phyloP scores from a whole-genome alignment of 345 rosid species.

The Gossypium herbaceum region DNA sequence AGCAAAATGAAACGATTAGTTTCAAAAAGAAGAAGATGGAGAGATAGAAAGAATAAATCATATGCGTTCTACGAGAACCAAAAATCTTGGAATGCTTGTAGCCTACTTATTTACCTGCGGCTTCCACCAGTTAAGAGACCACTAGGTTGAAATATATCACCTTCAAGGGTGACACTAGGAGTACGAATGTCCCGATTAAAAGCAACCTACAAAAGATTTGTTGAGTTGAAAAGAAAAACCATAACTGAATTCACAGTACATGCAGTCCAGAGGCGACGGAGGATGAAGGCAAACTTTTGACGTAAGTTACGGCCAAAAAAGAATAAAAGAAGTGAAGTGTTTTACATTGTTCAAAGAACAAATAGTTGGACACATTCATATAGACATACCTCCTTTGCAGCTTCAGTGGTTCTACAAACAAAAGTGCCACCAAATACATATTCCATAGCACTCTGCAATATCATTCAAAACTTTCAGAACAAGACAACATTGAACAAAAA shows the following conservation, averaged over 20 bases:
- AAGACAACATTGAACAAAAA: background rate
- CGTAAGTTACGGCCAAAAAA: background rate
- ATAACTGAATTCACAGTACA: background rate
- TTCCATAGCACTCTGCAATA: slow-evolving; percentile 86
- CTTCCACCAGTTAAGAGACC: slow-evolving; percentile 98
- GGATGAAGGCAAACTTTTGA: background rate
- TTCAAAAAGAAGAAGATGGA: background rate
- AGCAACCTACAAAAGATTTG: slow-evolving; percentile 61
- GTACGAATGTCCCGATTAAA: slow-evolving; percentile 61
- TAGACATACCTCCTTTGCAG: slow-evolving; percentile 75
- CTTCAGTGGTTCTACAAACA: slow-evolving; percentile 80
- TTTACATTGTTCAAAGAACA: slow-evolving; percentile 8
- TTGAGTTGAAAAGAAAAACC: slow-evolving; percentile 6
- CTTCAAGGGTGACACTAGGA: slow-evolving; percentile 92
- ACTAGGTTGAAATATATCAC: slow-evolving; percentile 92
- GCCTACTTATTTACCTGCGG: slow-evolving; percentile 53
- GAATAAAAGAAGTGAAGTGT: background rate
- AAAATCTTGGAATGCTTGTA: background rate
- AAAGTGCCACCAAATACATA: slow-evolving; percentile 93
- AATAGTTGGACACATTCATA: background rate
- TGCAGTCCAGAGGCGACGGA: background rate
- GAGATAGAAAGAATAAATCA: background rate
- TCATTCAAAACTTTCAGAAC: slow-evolving; percentile 17
- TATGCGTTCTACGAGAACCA: background rate
- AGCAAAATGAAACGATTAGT: slow-evolving; percentile 7